These are phyloP conservation scores for Priceomyces haplophilus DNA, from an alignment of 805 yeast species.

Conservation along the genomic window DNA sequence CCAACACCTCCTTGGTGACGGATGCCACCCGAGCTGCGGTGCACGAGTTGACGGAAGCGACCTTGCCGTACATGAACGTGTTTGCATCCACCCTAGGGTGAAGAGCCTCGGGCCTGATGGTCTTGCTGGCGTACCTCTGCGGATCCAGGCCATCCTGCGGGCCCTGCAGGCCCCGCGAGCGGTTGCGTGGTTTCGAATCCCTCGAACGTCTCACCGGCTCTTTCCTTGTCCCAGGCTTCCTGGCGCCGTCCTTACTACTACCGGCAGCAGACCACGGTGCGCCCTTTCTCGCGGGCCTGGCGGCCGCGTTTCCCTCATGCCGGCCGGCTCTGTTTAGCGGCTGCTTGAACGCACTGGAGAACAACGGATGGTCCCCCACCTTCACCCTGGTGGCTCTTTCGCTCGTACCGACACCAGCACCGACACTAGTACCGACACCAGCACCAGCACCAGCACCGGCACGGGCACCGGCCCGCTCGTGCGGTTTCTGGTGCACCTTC, in stretches of 20 bases:
- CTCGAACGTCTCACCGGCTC: not conserved
- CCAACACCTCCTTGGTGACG: slow-evolving; percentile 36
- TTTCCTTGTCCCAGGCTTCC: not conserved
- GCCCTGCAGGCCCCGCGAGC: no score
- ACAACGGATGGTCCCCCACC: slow-evolving; percentile 21
- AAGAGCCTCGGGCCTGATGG: slow-evolving; percentile 11
- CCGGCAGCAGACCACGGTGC: no score
- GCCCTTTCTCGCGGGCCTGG: not conserved
- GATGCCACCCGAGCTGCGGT: slow-evolving; percentile 36
- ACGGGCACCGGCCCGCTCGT: slow-evolving; percentile 5
- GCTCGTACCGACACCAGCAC: not conserved
- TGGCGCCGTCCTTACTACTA: not conserved
- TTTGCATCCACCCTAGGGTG: slow-evolving; percentile 21
- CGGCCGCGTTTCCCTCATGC: slow-evolving; percentile 3
- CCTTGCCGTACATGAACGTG: slow-evolving; percentile 39
- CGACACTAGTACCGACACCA: not conserved
- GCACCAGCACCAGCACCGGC: no score
- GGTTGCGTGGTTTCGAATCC: no score
- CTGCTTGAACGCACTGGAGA: slow-evolving; percentile 7
- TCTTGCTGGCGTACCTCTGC: slow-evolving; percentile 6
- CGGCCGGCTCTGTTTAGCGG: not conserved
- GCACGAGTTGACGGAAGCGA: slow-evolving; percentile 25
- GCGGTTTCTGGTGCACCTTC: not conserved
- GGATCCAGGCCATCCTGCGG: no score
- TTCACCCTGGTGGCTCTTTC: slow-evolving; percentile 9